Evolutionary conservation across 306 rosid genomes (phyloP).

Genomic region (Argentina anserina): DNA sequence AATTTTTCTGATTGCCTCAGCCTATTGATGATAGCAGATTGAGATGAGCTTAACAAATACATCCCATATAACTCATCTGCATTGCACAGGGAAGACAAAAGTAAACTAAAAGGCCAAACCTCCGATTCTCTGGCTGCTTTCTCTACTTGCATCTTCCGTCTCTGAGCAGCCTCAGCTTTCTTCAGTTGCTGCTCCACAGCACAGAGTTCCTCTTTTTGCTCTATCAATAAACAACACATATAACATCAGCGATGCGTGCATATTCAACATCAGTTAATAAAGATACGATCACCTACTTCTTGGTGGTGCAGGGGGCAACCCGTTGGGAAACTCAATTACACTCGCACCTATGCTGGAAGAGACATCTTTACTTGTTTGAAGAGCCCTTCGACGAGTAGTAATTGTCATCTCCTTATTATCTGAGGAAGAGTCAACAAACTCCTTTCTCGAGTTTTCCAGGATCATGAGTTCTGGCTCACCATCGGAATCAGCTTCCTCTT

Average conservation of each 20-base stretch:
- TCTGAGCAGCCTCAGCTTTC: constrained; percentile 58
- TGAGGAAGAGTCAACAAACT: constrained; percentile 28
- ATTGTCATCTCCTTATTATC: constrained; percentile 24
- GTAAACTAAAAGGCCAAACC: constrained; percentile 27
- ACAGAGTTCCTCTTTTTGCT: constrained; percentile 41
- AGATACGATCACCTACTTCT: constrained; percentile 24
- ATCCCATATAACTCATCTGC: neutral
- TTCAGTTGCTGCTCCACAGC: constrained; percentile 54
- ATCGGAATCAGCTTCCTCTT: constrained; percentile 39
- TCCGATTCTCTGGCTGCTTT: constrained; percentile 61
- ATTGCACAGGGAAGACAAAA: neutral
- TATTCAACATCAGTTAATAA: neutral
- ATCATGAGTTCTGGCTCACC: constrained; percentile 23
- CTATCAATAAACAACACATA: constrained; percentile 21
- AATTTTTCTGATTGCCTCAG: constrained; percentile 57
- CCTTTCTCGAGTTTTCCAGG: constrained; percentile 32
- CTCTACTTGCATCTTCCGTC: constrained; percentile 55
- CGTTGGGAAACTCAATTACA: constrained; percentile 34
- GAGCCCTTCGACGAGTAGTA: constrained; percentile 35
- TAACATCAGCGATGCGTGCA: neutral
- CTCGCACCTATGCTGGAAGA: constrained; percentile 32
- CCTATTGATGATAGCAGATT: constrained; percentile 27
- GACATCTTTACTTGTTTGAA: constrained; percentile 39
- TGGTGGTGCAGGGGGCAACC: constrained; percentile 34
- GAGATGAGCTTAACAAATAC: neutral